Evolutionary conservation across 2,329 filamentous ascomycete species (phyloP).

Genomic region (Gyromitra esculenta): DNA sequence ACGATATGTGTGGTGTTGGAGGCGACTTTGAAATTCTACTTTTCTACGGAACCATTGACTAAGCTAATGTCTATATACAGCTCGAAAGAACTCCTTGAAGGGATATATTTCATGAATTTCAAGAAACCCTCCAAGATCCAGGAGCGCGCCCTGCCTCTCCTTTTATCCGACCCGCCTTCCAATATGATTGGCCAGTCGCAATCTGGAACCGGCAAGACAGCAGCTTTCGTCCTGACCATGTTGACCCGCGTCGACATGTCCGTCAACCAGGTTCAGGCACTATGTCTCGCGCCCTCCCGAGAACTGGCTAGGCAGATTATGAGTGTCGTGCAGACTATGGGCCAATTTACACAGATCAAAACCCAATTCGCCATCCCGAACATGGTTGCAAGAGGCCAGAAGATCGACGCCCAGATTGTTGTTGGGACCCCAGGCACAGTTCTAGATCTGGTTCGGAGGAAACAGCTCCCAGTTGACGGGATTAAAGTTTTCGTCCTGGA

Average conservation of each 20-base stretch:
- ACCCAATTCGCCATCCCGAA: conserved; percentile 87
- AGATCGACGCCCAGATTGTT: conserved; percentile 79
- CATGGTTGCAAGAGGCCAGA: conserved; percentile 72
- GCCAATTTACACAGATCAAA: conserved; percentile 76
- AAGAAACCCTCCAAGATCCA: conserved; percentile 97
- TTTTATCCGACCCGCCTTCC: conserved; percentile 83
- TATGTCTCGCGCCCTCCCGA: conserved; percentile 89
- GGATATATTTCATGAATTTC: conserved; percentile 84
- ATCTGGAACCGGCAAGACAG: conserved; percentile 97
- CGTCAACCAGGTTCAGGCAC: conserved; percentile 75
- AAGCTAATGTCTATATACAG: conserved; percentile 59
- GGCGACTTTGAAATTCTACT: neutral
- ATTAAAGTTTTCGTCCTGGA: conserved; percentile 89
- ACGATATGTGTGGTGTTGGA: neutral
- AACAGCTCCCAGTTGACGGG: conserved; percentile 75
- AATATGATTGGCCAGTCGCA: conserved; percentile 99
- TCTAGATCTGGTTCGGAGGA: conserved; percentile 82
- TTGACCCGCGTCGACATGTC: conserved; percentile 83
- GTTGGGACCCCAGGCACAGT: conserved; percentile 95
- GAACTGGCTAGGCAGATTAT: conserved; percentile 96
- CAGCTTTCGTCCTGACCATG: conserved; percentile 92
- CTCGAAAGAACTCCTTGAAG: conserved; percentile 74
- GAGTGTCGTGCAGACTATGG: conserved; percentile 83
- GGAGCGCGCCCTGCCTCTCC: conserved; percentile 88
- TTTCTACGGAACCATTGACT: neutral